Evolutionary conservation across 2,329 filamentous ascomycete genomes (phyloP).

Genomic region (Diplodia scrobiculata): DNA sequence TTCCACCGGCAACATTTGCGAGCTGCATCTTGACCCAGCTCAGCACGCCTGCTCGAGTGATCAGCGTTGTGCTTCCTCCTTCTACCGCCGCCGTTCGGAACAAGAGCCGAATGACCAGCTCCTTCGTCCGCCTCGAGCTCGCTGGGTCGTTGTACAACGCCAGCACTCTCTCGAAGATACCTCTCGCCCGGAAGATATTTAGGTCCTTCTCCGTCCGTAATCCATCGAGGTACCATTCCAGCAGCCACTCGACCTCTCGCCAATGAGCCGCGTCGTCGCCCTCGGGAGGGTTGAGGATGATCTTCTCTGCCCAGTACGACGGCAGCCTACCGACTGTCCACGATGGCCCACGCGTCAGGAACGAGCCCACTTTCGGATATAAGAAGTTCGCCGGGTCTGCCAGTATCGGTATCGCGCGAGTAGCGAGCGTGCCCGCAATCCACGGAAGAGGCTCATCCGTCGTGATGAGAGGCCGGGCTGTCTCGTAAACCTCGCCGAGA

Average conservation of each 20-base stretch:
- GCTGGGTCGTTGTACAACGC: constrained; percentile 69
- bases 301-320: constrained; percentile 65
- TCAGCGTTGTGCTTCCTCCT: constrained; percentile 75
- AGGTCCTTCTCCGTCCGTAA: constrained; percentile 63
- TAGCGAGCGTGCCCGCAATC: constrained; percentile 73
- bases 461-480: constrained; percentile 55
- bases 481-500: constrained; percentile 77
- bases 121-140: constrained; percentile 61
- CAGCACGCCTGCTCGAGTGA: constrained; percentile 73
- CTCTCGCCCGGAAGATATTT: constrained; percentile 60
- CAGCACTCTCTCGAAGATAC: constrained; percentile 74
- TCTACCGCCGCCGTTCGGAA: constrained; percentile 68
- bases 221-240: constrained; percentile 69
- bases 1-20: constrained; percentile 35
- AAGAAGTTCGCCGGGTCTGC: constrained; percentile 76
- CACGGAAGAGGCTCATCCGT: constrained; percentile 68
- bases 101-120: constrained; percentile 63
- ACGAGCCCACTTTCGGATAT: constrained; percentile 83
- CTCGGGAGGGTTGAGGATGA: constrained; percentile 72
- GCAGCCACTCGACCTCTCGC: constrained; percentile 72
- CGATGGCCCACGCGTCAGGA: constrained; percentile 72
- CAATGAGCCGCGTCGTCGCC: constrained; percentile 74
- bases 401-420: constrained; percentile 68
- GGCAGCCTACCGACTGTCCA: constrained; percentile 67
- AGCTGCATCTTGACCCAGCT: constrained; percentile 71